Evolutionary conservation across 1,139 yeast genomes (phyloP).

Genomic region (Diutina neorugosa): DNA sequence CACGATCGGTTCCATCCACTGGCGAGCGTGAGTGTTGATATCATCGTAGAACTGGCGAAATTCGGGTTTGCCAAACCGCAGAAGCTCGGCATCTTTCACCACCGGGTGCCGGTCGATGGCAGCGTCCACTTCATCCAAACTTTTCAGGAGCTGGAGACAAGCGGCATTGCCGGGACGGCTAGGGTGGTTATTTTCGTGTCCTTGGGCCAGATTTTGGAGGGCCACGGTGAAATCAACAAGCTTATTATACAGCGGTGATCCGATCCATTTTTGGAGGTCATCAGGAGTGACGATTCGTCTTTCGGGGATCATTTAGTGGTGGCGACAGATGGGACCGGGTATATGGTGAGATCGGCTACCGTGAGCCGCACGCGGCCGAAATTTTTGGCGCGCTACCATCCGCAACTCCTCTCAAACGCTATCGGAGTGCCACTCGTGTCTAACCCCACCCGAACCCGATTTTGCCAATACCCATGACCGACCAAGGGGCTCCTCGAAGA

Average conservation of each 20-base stretch:
- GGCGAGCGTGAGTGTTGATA: slow-evolving; percentile 13
- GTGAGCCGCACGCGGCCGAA: not conserved
- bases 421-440: too few species aligned
- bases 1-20: not conserved
- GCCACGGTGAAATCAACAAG: slow-evolving; percentile 43
- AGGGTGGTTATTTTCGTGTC: slow-evolving; percentile 39
- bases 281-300: slow-evolving; percentile 39
- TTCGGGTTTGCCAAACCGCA: slow-evolving; percentile 87
- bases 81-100: slow-evolving; percentile 43
- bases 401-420: too few species aligned
- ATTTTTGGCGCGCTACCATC: not conserved
- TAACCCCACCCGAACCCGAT: too few species aligned
- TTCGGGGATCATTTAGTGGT: not conserved
- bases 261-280: slow-evolving; percentile 57
- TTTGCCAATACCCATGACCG: not conserved
- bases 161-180: slow-evolving; percentile 18
- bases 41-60: slow-evolving; percentile 78
- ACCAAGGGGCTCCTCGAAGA: not conserved
- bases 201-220: slow-evolving; percentile 59
- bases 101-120: slow-evolving; percentile 57
- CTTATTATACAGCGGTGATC: slow-evolving; percentile 35
- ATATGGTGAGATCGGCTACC: too few species aligned
- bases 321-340: not conserved
- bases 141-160: slow-evolving; percentile 19
- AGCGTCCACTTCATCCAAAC: slow-evolving; percentile 33